Base-by-base conservation (phyloP, 257 asterid species). In the Vinca minor region DNA sequence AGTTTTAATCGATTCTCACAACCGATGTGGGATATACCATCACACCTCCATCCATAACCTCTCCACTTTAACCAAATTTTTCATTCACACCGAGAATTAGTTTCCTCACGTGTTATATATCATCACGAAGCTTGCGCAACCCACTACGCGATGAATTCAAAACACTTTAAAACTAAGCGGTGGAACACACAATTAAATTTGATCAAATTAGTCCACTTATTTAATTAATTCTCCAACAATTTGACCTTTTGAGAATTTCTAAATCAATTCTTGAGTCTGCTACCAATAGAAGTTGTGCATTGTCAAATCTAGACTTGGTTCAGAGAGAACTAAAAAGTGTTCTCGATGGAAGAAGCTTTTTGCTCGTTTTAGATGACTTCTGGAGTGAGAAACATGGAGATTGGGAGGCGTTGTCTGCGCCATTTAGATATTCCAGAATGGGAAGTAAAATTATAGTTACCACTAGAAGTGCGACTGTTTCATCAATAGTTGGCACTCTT, bases 401-500 rank as follows among this genome's bases (percentile, higher is more conserved):
- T 54, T 66, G 70, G 46, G 55, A 54, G 0, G 32, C 25, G 3
- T 25, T 65, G 42, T 35, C 10, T 28, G 10, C 29, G 17, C 50
- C 70, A 13, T 56, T 66, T 66, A 28, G 34, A 25, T 49, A 1
- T 20, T 60, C 23, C 8, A 1, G 7, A 6, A 35, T 13, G 12
- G 36, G 54, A 25, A 25, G 62, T 26, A 65, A 52, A 38, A 14
- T 65, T 14, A 32, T 65, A 0, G 36, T 80, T 39, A 77, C 82
- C 23, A 74, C 77, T 12, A 62, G 82, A 5, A 77, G 82, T 73
- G 59, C 48, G 26, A 64, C 38, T 32, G 81, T 75, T 47, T 66
- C 84, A 12, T 73, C 44, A 14, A 66, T 73, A 41, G 61, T 76
- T n/a, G 71, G 81, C 53, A 60, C 65, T 0, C 41, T 25, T 59